Evolutionary conservation across 2,329 filamentous ascomycete genomes (phyloP), one percentile per base, ranked within the genome.

Genomic region (Tothia fuscella): DNA sequence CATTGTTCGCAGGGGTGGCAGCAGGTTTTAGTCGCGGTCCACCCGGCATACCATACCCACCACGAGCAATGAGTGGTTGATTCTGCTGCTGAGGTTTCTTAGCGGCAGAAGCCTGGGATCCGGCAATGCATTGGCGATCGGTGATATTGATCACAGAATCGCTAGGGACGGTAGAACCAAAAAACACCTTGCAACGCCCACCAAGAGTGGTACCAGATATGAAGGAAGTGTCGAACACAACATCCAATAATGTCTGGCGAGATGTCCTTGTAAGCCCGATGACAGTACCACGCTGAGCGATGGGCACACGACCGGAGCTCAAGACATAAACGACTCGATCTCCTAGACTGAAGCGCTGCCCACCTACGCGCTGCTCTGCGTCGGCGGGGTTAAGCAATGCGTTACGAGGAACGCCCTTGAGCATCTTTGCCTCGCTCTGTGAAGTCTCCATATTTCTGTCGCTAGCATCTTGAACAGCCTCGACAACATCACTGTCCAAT

Each of bases 181-280:
- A 78, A 76, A 98, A 98, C 28, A 85, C 79, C 20, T 87, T 86
- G 56, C 89, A 94, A 45, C 91, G 80, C 43, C 88, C 87, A 45
- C 85, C 83, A 13, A 98, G 72, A 0, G 84, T 91, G 2, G 88
- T 95, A 48, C 91, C 91, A 55, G 87, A 93, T 88, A 98, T 96
- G 62, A 98, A 98, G 0, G 86, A 82, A 10, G 77, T 76, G 58
- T 98, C 93, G 62, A 94, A 98, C 6, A 98, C 80, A 44, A 96
- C 76, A 57, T 98, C 91, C 28, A 98, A 70, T 44, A 95, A 71
- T 35, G 84, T 75, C 20, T 80, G 81, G 43, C 84, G 82, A 16
- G 87, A 73, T 22, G 88, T 95, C 43, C 85, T 81, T 46, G 87
- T 95, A 56, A 95, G 82, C 26, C 91, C 91, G 43, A 93, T 81